Percentiles rank a stretch among this genome's conserved stretches.
These are phyloP conservation scores for Euphrasia arctica DNA, from an alignment of 305 asterid species.

Conservation along the genomic window DNA sequence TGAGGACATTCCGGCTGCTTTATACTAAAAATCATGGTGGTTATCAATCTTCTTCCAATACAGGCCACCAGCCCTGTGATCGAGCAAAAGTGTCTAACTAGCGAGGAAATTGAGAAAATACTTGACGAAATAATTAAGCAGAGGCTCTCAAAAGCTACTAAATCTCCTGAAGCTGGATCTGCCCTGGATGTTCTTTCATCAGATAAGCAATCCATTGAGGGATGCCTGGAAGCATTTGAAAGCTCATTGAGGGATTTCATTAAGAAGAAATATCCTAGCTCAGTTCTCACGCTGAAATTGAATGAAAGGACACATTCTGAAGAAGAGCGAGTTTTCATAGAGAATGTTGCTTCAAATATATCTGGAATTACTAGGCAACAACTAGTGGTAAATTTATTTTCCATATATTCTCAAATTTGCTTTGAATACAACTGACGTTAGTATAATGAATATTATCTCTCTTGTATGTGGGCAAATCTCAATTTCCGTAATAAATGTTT, in stretches of 20 bases:
- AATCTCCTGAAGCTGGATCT: constrained; percentile 44
- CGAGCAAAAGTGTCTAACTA: constrained; percentile 53
- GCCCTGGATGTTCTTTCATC: constrained; percentile 32
- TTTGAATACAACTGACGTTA: constrained; percentile 1
- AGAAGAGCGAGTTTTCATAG: constrained; percentile 40
- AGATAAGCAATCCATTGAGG: constrained; percentile 50
- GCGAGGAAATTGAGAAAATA: constrained; percentile 39
- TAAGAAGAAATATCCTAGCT: constrained; percentile 37
- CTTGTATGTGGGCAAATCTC: constrained; percentile 6
- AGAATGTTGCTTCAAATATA: constrained; percentile 49
- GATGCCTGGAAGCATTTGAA: constrained; percentile 61
- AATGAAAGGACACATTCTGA: constrained; percentile 36
- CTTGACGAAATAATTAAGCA: constrained; percentile 33
- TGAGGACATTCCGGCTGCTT: constrained; percentile 11
- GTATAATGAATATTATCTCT: not conserved
- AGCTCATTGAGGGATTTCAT: constrained; percentile 53
- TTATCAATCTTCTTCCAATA: constrained; percentile 24
- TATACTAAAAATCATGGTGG: constrained; percentile 1
- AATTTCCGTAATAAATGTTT: not conserved
- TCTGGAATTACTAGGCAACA: constrained; percentile 73
- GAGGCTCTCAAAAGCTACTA: constrained; percentile 43
- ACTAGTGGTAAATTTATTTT: constrained; percentile 48
- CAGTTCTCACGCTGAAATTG: constrained; percentile 37
- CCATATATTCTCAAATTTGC: constrained; percentile 10
- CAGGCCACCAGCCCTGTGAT: constrained; percentile 94